phyloP scores from a whole-genome alignment of 306 rosid genomes.

The Dicorynia guianensis region DNA sequence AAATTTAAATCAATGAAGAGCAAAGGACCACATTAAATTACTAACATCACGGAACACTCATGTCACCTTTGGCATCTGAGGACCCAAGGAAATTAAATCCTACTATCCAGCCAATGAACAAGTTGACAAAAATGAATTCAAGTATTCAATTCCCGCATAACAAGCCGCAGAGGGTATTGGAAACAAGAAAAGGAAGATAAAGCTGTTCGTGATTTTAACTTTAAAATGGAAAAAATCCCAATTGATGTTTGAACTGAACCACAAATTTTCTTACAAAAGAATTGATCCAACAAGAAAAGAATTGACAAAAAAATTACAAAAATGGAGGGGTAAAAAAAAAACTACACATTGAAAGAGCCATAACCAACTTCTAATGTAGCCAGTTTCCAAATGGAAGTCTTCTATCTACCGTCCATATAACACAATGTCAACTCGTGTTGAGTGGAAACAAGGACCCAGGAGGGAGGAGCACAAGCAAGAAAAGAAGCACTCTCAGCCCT shows the following conservation, averaged over 20 bases:
- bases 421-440: slow-evolving; percentile 24
- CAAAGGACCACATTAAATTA: slow-evolving; percentile 44
- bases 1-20: slow-evolving; percentile 28
- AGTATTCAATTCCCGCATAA: slow-evolving; percentile 5
- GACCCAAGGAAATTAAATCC: slow-evolving; percentile 30
- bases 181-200: slow-evolving; percentile 18
- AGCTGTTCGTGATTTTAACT: slow-evolving; percentile 3
- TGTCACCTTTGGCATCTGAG: slow-evolving; percentile 1
- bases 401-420: slow-evolving; percentile 27
- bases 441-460: slow-evolving; percentile 30
- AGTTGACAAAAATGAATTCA: slow-evolving; percentile 23
- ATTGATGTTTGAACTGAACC: slow-evolving; percentile 50
- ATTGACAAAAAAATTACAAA: slow-evolving; percentile 50
- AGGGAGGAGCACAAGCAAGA: slow-evolving; percentile 40
- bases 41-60: slow-evolving; percentile 24
- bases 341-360: slow-evolving; percentile 46
- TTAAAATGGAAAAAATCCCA: slow-evolving; percentile 32
- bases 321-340: slow-evolving; percentile 17
- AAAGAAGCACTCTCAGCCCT: slow-evolving; percentile 29
- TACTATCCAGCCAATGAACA: slow-evolving; percentile 23
- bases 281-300: slow-evolving; percentile 59
- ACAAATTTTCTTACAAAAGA: slow-evolving; percentile 72
- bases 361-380: slow-evolving; percentile 29
- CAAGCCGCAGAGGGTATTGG: not conserved
- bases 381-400: slow-evolving; percentile 34